Base-by-base conservation (phyloP, 2,329 filamentous ascomycete species). In the Achaetomium macrosporum region DNA sequence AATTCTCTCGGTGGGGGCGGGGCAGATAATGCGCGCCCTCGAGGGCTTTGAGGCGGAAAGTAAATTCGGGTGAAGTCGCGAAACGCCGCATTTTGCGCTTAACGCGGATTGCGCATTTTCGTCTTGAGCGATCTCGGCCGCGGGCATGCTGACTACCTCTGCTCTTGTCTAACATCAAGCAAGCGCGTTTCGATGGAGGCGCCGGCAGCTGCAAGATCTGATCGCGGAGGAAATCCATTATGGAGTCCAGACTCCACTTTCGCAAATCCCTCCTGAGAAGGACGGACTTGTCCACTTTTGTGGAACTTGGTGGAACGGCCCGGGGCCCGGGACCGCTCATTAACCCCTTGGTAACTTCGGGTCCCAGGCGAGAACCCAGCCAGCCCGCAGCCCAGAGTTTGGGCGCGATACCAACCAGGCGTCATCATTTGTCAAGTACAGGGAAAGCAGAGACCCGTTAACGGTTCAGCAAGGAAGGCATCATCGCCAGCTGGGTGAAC, bases 31-130 rank as follows among this genome's bases (percentile, higher is more conserved):
- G 33, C 12, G 31, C 40, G 37, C 52, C 39, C 42, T 50, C 16
- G 17, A 17, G 47, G 43, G 31, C 47, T 29, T 16, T n/a, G n/a
- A n/a, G n/a, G 30, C 42, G 25, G 20, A 25, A 25, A 25, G 4
- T 4, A 7, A 25, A 25, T 4, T 25, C 25, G 25, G 25, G 25
- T 25, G 25, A 25, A 25, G 15, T 11, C 25, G 33, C 13, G 31
- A 39, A 25, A 43, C 10, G 36, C 25, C 33, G 37, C 35, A 46
- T 29, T 15, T 44, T n/a, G 44, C 44, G 44, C 48, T 45, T 54
- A 51, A 43, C 53, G 48, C 53, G 48, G 53, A 51, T 48, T 47
- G 39, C 44, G 25, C 37, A n/a, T 45, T 41, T 20, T 17, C 10
- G 39, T 11, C 11, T 42, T 4, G 41, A 49, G 52, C 43, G 48